phyloP scores from a whole-genome alignment of 257 asterid genomes.

The Nicotiana obtusifolia region DNA sequence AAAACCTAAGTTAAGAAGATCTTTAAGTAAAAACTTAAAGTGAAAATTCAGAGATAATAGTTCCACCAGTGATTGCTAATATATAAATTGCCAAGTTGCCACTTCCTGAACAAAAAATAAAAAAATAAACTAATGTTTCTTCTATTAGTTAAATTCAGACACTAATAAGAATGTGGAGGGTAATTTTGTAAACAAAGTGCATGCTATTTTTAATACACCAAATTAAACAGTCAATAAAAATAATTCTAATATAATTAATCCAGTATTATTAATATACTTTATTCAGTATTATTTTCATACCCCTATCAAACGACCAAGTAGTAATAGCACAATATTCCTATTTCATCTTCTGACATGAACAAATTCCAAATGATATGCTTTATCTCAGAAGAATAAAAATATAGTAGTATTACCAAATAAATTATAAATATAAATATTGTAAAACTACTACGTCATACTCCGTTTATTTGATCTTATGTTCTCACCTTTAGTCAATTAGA shows the following conservation, averaged over 20 bases:
- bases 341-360: constrained; percentile 2
- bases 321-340: background rate
- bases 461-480: background rate
- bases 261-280: too few species aligned
- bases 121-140: background rate
- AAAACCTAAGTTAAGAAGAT: background rate
- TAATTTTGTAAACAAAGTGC: too few species aligned
- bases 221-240: too few species aligned
- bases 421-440: background rate
- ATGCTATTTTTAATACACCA: too few species aligned
- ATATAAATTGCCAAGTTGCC: background rate
- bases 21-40: background rate
- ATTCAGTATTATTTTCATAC: too few species aligned
- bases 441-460: background rate
- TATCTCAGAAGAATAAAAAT: background rate
- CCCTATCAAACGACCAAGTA: too few species aligned
- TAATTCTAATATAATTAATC: too few species aligned
- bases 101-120: background rate
- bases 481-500: background rate
- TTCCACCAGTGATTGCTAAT: too few species aligned
- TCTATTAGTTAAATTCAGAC: background rate
- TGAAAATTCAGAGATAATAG: background rate
- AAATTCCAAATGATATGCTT: background rate
- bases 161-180: too few species aligned
- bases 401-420: background rate